Base-by-base conservation (phyloP, 2,329 filamentous ascomycete species). In the Botryotinia globosa region DNA sequence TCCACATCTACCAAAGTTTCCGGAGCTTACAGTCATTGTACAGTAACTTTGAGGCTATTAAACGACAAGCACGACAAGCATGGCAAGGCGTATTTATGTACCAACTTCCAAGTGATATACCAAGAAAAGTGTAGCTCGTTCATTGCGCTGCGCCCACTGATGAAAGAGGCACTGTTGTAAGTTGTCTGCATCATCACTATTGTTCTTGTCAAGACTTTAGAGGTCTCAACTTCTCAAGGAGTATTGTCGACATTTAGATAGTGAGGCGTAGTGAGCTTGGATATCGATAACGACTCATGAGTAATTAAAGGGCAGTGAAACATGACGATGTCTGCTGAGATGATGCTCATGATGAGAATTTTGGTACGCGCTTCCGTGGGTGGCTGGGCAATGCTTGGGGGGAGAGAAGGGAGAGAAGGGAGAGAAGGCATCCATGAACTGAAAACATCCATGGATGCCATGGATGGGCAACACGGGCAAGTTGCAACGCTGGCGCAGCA, bases 201-300 rank as follows among this genome's bases (percentile, higher is more conserved):
- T 61, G 20, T 61, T 37, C 58, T 61, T 37, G 32, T 39, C 58
- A 61, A 25, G 58, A 61, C 22, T 59, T 32, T 12, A 25, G 58
- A 59, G 37, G 32, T 61, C 32, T n/a, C n/a, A n/a, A n/a, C n/a
- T n/a, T n/a, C n/a, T n/a, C n/a, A n/a, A n/a, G n/a, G n/a, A n/a
- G n/a, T n/a, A n/a, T n/a, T n/a, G 32, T 61, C 32, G 48, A 37
- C 37, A 37, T 22, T 14, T 37, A 37, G 58, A 25, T 14, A 25
- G 32, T 16, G 58, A 61, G 32, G 34, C 58, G 58, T 61, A 61
- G 39, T 61, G 58, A 39, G 58, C 58, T 39, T 37, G n/a, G 58
- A 39, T 61, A 61, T 61, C 58, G 58, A 61, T 61, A 61, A 59
- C 56, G 56, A 51, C 48, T 51, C n/a, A 16, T n/a, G n/a, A 61